phyloP scores from a whole-genome alignment of 495 filamentous ascomycete genomes.

The Xylaria scruposa region DNA sequence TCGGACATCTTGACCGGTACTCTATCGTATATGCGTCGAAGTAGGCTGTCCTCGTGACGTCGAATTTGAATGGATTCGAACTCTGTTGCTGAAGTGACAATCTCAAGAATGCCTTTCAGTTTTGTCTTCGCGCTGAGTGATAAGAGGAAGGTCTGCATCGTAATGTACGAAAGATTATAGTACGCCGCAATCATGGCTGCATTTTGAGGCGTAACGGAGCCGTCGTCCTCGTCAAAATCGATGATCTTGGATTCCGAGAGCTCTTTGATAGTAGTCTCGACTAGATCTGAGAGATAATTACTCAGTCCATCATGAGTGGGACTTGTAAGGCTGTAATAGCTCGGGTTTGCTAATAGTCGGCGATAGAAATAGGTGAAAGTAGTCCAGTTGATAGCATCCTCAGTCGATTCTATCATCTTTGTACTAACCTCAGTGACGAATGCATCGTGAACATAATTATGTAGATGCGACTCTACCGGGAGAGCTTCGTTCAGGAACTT shows the following conservation, averaged over 20 bases:
- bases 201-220: constrained; percentile 86
- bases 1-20: constrained; percentile 93
- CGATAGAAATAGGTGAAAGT: constrained; percentile 99
- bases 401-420: constrained; percentile 88
- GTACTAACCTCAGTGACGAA: constrained; percentile 98
- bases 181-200: constrained; percentile 98
- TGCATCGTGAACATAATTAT: constrained; percentile 89
- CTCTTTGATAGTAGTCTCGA: constrained; percentile 91
- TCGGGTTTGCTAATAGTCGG: constrained; percentile 94
- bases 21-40: constrained; percentile 92
- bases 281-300: constrained; percentile 92
- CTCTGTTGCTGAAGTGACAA: constrained; percentile 95
- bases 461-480: constrained; percentile 93
- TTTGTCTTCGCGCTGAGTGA: constrained; percentile 88
- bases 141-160: constrained; percentile 99
- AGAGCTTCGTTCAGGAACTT: constrained; percentile 98
- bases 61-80: constrained; percentile 96
- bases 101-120: constrained; percentile 94
- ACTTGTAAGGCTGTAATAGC: constrained; percentile 91
- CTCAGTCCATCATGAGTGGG: constrained; percentile 92
- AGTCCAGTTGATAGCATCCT: constrained; percentile 98
- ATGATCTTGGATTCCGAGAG: constrained; percentile 94
- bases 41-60: constrained; percentile 86
- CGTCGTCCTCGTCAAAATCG: constrained; percentile 95
- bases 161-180: constrained; percentile 99